Percentiles rank a stretch among this genome's conserved stretches.
phyloP scores from a whole-genome alignment of 257 asterid species.

The Primulina huaijiensis region DNA sequence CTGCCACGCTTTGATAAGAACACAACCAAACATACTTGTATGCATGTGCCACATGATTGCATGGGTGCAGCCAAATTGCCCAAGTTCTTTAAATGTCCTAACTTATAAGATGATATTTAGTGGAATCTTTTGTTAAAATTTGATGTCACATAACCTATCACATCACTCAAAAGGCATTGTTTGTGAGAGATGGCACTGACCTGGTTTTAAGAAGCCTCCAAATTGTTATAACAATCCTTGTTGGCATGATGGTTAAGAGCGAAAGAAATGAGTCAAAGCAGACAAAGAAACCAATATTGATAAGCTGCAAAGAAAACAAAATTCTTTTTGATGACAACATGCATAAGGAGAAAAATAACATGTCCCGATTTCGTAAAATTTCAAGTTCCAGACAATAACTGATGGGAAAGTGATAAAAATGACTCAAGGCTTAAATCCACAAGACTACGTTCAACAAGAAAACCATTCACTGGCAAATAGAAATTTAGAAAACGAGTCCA shows the following conservation, averaged over 20 bases:
- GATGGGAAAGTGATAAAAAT: slow-evolving; percentile 6
- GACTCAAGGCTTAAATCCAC: background rate
- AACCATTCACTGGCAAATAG: slow-evolving; percentile 13
- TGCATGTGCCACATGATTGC: background rate
- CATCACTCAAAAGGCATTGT: slow-evolving; percentile 23
- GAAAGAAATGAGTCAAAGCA: slow-evolving; percentile 95
- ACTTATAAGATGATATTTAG: background rate
- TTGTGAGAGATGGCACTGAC: slow-evolving; percentile 44
- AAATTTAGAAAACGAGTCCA: slow-evolving; percentile 10
- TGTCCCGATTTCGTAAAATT: slow-evolving; percentile 12
- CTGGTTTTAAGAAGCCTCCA: slow-evolving; percentile 77
- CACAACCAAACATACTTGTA: background rate
- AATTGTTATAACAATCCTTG: slow-evolving; percentile 54
- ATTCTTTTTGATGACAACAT: slow-evolving; percentile 6
- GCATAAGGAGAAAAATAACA: slow-evolving; percentile 9
- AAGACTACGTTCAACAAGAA: slow-evolving; percentile 2
- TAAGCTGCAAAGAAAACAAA: slow-evolving; percentile 62
- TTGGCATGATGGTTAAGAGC: slow-evolving; percentile 92
- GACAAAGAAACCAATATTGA: slow-evolving; percentile 79
- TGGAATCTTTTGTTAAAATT: background rate
- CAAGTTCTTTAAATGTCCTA: background rate
- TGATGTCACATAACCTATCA: background rate
- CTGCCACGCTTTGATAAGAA: background rate
- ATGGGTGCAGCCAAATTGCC: background rate
- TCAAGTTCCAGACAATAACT: slow-evolving; percentile 7